Conservation (phyloP, 83 land plant genomes). For the Diphasiastrum complanatum region DNA sequence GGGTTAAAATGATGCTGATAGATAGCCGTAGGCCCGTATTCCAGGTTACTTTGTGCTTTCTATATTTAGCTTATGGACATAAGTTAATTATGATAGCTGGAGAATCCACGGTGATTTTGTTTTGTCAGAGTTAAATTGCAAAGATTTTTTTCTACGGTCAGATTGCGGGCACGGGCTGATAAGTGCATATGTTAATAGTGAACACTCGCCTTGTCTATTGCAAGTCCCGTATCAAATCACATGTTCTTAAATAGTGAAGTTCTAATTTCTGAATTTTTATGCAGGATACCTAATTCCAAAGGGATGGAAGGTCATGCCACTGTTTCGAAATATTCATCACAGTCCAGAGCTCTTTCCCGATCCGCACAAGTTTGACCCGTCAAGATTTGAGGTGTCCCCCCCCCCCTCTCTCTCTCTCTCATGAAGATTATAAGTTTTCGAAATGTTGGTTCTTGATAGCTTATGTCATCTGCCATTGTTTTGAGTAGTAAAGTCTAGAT, state of each 20-base stretch:
- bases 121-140: too few relatives aligned
- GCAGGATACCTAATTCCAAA: slow-evolving; percentile 77
- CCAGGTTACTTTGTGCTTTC: too few relatives aligned
- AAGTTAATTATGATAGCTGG: too few relatives aligned
- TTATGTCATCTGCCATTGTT: too few relatives aligned
- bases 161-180: too few relatives aligned
- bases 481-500: too few relatives aligned
- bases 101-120: too few relatives aligned
- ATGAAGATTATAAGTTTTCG: neutral
- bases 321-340: slow-evolving; percentile 76
- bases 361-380: slow-evolving; percentile 74
- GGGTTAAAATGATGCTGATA: too few relatives aligned
- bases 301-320: slow-evolving; percentile 84
- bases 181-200: too few relatives aligned
- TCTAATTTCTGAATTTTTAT: neutral
- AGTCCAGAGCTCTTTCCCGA: slow-evolving; percentile 47
- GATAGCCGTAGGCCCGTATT: too few relatives aligned
- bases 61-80: too few relatives aligned
- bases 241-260: neutral
- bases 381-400: slow-evolving; percentile 59
- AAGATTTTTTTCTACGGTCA: too few relatives aligned
- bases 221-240: neutral
- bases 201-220: neutral
- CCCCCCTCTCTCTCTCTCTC: neutral
- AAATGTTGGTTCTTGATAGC: neutral